Evolutionary conservation across 192 early-diverging fungal genomes (phyloP).

Genomic region (Entrophospora sp.): DNA sequence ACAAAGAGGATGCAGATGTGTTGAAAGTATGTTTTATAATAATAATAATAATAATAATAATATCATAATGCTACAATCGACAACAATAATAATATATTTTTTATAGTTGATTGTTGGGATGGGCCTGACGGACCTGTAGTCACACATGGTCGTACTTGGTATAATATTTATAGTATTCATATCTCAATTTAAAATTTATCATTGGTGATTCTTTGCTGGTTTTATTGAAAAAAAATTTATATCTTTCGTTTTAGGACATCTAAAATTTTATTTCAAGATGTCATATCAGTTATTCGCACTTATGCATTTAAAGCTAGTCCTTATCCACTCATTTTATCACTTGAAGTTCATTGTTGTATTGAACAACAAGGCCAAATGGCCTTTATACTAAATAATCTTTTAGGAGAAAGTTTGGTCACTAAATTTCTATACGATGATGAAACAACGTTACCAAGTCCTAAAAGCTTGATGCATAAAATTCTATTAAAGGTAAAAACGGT

Average conservation of each 20-base stretch:
- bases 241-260: constrained; percentile 42
- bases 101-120: constrained; percentile 85
- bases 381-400: constrained; percentile 46
- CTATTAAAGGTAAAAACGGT: constrained; percentile 75
- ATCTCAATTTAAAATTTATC: too few species aligned
- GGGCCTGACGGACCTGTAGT: constrained; percentile 71
- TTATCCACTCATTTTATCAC: constrained; percentile 76
- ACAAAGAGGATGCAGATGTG: constrained; percentile 77
- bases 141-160: constrained; percentile 79
- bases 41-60: background rate
- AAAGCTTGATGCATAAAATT: constrained; percentile 57
- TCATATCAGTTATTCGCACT: constrained; percentile 67
- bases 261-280: constrained; percentile 73
- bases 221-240: background rate
- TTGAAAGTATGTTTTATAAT: constrained; percentile 50
- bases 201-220: too few species aligned
- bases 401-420: constrained; percentile 61
- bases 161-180: background rate
- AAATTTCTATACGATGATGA: constrained; percentile 29
- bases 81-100: constrained; percentile 2
- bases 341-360: constrained; percentile 74
- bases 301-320: constrained; percentile 80
- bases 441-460: constrained; percentile 57
- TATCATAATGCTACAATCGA: constrained; percentile 11
- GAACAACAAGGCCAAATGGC: constrained; percentile 74